phyloP scores from a whole-genome alignment of 2,329 filamentous ascomycete genomes.

The Hirsutella rhossiliensis region DNA sequence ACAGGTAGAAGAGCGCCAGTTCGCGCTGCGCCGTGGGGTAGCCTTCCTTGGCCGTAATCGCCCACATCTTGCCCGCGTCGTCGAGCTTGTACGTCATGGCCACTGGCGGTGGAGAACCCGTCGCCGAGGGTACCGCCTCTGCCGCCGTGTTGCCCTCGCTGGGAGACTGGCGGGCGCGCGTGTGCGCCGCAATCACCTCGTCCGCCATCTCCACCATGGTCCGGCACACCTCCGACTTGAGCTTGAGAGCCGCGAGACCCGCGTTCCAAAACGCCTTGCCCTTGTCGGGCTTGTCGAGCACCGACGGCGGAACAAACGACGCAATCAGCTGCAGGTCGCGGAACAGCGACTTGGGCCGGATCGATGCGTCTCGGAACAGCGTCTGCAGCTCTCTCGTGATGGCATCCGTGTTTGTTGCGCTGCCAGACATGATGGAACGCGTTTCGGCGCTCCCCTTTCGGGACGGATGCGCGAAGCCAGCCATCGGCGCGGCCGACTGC shows the following conservation, averaged over 20 bases:
- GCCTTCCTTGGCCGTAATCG: conserved; percentile 88
- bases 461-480: conserved; percentile 19
- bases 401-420: conserved; percentile 44
- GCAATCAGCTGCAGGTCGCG: conserved; percentile 69
- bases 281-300: conserved; percentile 49
- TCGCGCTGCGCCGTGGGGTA: conserved; percentile 76
- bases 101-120: conserved; percentile 31
- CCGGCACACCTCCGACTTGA: conserved; percentile 79
- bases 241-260: conserved; percentile 71
- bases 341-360: conserved; percentile 71
- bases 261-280: conserved; percentile 85
- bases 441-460: conserved; percentile 33
- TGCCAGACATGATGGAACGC: conserved; percentile 35
- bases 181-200: conserved; percentile 47
- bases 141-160: conserved; percentile 17
- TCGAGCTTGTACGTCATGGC: conserved; percentile 57
- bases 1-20: conserved; percentile 85
- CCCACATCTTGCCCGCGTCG: conserved; percentile 81
- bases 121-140: conserved; percentile 20
- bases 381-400: conserved; percentile 55
- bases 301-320: conserved; percentile 47
- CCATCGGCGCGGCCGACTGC: conserved; percentile 16
- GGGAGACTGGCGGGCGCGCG: conserved; percentile 43
- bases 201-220: conserved; percentile 58
- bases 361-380: conserved; percentile 53